Base-by-base conservation (phyloP, 352 stramenopile species). In the Globisporangium iwayamae region DNA sequence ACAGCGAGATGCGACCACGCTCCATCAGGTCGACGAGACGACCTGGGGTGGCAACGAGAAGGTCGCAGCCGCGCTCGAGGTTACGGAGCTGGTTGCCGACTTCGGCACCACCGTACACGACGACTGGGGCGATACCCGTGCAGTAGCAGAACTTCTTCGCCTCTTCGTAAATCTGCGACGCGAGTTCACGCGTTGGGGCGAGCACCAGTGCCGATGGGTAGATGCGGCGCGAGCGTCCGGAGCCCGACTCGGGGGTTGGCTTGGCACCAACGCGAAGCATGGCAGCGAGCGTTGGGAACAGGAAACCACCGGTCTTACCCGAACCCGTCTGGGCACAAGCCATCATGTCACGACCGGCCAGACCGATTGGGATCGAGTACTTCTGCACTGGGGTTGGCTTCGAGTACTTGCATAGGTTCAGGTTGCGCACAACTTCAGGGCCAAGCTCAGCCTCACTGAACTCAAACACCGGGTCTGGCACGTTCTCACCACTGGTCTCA, bases 311-410 rank as follows among this genome's bases (percentile, higher is more conserved):
- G 14, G 96, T 99, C 81, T 98, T 99, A 47, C 96, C 98, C 45
- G 90, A 98, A 69, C 97, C 97, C 46, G 98, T 99, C 81, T 99
- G 98, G 14, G 98, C 91, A 87, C 96, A 99, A 7, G 97, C 97
- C 97, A 99, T 99, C 69, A 99, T 91, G 75, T 99, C 98, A 58
- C 96, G 91, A 58, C 93, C 95, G 3, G 78, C 79, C 20, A 91
- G 76, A 75, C 83, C 83, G 71, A 99, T 99, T 46, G 97, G 97
- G 61, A 99, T 98, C 59, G 91, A 98, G 83, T 99, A 99, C 83
- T 99, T 99, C 71, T 99, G 98, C 38, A 99, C 97, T 5, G 98
- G 98, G 36, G 98, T 99, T 25, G 98, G 98, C 71, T 96, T 98
- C 48, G 59, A 69, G 87, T 99, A 99, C 68, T 96, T 90, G 79